Base-by-base conservation (phyloP, 805 yeast species). In the Tetrapisispora pingtungensis region DNA sequence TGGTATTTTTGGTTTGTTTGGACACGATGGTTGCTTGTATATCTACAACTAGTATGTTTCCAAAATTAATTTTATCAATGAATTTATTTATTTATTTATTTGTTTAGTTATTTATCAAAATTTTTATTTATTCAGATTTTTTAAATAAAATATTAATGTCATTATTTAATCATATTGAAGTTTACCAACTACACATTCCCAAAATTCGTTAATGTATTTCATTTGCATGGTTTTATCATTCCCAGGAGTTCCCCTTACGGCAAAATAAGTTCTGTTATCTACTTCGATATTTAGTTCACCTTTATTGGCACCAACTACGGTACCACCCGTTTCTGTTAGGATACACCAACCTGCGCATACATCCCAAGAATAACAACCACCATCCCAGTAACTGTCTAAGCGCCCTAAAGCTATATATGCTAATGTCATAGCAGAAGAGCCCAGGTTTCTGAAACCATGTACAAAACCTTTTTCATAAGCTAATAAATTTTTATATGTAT, bases 391-490 rank as follows among this genome's bases (percentile, higher is more conserved):
- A 27, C 77, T 68, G 54, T 79, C 84, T 22, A 78, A 45, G 44
- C 68, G 68, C 5, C 84, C 84, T 12, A 79, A 68, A 1, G 84
- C 81, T 12, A 75, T 77, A 36, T 73, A 72, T 14, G 79, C 72
- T 37, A 78, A 55, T 44, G 78, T 77, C 73, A 78, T 70, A 3
- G 84, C 84, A 1, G 84, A 81, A 0, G 83, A 77, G 2, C 84
- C 84, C 45, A 77, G 58, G 15, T 77, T 69, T 54, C 84, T 68
- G 56, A 75, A 75, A 0, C 84, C 84, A 63, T 90, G 97, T 28
- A 88, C 78, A 45, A 90, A 73, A 10, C 90, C 93, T 24, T 96
- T 96, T 62, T 93, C 97, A 56, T 76, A 86, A 53, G 88, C 80
- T 43, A 90, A 64, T 53, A 84, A 80, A 54, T 85, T 89, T 36